Evolutionary conservation across 2,329 filamentous ascomycete genomes (phyloP).

Genomic region (Hypoxylon sp.): DNA sequence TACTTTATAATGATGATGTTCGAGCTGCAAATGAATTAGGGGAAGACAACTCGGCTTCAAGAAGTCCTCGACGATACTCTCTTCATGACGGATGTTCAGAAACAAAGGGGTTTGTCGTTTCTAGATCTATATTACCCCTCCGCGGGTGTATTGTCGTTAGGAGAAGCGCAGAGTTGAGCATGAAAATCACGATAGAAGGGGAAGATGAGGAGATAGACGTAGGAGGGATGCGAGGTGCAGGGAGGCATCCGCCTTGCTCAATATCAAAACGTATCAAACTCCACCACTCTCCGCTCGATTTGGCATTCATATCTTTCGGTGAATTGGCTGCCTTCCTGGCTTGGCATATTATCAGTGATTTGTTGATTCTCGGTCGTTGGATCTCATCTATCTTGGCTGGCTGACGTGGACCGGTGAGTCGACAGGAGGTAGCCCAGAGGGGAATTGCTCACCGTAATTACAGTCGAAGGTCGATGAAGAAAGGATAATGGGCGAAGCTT

Average conservation of each 20-base stretch:
- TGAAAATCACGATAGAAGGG: constrained; percentile 25
- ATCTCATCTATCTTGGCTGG: constrained; percentile 3
- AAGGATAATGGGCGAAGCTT: not conserved
- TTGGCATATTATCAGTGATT: not conserved
- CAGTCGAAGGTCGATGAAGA: not conserved
- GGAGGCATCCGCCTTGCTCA: constrained; percentile 29
- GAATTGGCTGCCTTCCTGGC: constrained; percentile 13
- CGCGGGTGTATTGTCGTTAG: constrained; percentile 12
- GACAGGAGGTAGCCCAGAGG: not conserved
- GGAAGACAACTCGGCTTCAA: constrained; percentile 11
- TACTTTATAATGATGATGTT: constrained; percentile 44
- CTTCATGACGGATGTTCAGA: constrained; percentile 23
- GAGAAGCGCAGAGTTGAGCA: constrained; percentile 1
- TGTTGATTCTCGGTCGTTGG: not conserved
- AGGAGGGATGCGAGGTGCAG: constrained; percentile 18
- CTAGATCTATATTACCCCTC: constrained; percentile 8
- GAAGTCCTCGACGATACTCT: constrained; percentile 14
- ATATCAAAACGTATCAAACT: constrained; percentile 38
- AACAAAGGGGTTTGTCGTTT: constrained; percentile 19
- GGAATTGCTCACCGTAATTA: not conserved
- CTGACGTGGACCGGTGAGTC: constrained; percentile 11
- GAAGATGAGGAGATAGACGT: constrained; percentile 7
- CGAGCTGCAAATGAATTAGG: constrained; percentile 29
- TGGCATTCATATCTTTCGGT: not conserved
- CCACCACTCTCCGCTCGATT: not conserved